These are phyloP conservation scores for Neltuma alba DNA, from an alignment of 306 rosid species.

Conservation along the genomic window DNA sequence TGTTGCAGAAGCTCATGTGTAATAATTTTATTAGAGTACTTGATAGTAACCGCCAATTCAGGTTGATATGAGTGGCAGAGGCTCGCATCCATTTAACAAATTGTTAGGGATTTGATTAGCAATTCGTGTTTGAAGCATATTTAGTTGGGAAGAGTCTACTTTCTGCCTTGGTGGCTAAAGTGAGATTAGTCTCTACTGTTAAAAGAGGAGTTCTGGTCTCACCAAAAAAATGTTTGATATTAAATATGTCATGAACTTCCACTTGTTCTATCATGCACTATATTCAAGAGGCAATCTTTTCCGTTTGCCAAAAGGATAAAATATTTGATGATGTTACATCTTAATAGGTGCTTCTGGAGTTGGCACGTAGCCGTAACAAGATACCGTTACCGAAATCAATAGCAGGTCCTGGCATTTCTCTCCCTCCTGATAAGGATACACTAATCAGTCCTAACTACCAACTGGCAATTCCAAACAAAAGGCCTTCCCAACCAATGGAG, in stretches of 20 bases:
- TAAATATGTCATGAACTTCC: neutral
- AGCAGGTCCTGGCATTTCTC: slow-evolving; percentile 49
- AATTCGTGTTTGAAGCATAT: too few species aligned
- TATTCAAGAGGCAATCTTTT: neutral
- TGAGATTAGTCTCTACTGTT: too few species aligned
- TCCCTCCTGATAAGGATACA: neutral
- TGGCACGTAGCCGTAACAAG: slow-evolving; percentile 79
- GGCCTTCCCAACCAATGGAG: slow-evolving; percentile 59
- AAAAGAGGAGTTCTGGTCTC: too few species aligned
- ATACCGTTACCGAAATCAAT: slow-evolving; percentile 72
- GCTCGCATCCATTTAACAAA: too few species aligned
- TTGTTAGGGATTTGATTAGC: too few species aligned
- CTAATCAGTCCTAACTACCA: neutral
- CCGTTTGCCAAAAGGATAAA: neutral
- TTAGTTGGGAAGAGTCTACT: too few species aligned
- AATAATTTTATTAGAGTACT: neutral
- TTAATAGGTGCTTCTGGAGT: slow-evolving; percentile 73
- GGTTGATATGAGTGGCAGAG: too few species aligned
- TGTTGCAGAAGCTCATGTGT: neutral
- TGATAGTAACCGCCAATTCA: neutral
- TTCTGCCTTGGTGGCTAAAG: too few species aligned
- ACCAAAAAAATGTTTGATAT: too few species aligned
- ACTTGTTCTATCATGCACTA: neutral
- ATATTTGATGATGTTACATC: slow-evolving; percentile 15
- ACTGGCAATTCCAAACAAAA: slow-evolving; percentile 71